Evolutionary conservation across 2,329 filamentous ascomycete genomes (phyloP), one percentile per base, ranked within the genome.

Genomic region (Pyrenochaeta sp.): DNA sequence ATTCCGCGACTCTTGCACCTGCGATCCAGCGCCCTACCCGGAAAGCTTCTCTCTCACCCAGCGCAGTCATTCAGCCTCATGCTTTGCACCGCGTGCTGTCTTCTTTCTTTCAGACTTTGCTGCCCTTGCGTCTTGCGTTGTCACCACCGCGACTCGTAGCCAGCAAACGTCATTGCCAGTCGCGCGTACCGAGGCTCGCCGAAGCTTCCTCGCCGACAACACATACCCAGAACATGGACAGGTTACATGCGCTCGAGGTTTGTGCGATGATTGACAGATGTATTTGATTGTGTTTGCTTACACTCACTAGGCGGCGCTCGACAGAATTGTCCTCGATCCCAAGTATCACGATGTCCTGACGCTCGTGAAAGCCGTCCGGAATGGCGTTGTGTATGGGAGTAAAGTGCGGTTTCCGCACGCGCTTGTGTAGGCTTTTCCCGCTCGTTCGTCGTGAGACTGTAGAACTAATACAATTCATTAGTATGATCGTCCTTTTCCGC

Each of bases 361-460:
- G 44, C 80, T 99, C 58, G 72, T 96, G 72, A 99, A 99, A 81
- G 90, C 86, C 63, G 88, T 94, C 58, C 90, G 94, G 74, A 99
- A 97, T 84, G 94, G 94, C 72, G 86, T 92, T 56, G 90, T 99
- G 53, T 99, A 99, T 75, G 94, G 94, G 49, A 85, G 89, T 63
- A 97, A 97, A 83, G 90, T 99, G 73, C 92, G 94, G 54, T 97
- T 99, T 77, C 94, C 94, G 55, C 94, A 99, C 77, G 94, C 94
- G 49, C 82, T 99, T 59, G 94, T 99, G 81, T 85, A 78, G 53
- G 77, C 60, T 27, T 13, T 21, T 10, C 1, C 14, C 27, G 35
- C 17, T 7, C 2, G 13, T 7, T 3, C 4, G 15, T 7, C 4
- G 8, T 3, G 6, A 22, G 15, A 24, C 17, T 15, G 8, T 21